These are phyloP conservation scores for Leishmania mexicana DNA, from an alignment of 208 protist genomes.

Conservation along the genomic window DNA sequence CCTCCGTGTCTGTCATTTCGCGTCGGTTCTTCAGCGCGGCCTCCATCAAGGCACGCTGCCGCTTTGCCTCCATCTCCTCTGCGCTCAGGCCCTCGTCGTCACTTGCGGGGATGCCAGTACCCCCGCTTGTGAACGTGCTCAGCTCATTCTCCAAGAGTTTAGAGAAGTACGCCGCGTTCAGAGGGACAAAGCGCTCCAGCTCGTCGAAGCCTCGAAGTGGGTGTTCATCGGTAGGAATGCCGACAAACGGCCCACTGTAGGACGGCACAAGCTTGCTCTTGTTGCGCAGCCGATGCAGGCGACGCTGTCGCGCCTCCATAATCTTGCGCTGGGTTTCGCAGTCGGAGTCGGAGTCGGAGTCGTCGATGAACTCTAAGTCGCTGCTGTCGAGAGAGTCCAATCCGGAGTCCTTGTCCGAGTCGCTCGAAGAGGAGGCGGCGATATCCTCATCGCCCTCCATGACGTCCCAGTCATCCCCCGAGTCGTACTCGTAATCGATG, in stretches of 20 bases:
- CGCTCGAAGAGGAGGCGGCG: slow-evolving; percentile 36
- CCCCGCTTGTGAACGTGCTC: slow-evolving; percentile 17
- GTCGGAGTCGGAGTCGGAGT: slow-evolving; percentile 74
- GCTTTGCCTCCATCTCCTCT: slow-evolving; percentile 33
- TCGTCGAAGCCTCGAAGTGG: slow-evolving; percentile 71
- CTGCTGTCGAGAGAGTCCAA: slow-evolving; percentile 49
- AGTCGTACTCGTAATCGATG: slow-evolving; percentile 91
- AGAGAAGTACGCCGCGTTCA: slow-evolving; percentile 49
- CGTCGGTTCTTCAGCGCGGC: slow-evolving; percentile 67
- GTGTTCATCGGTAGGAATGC: slow-evolving; percentile 58
- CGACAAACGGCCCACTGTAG: slow-evolving; percentile 84
- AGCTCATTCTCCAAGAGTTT: slow-evolving; percentile 54
- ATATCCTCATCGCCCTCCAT: slow-evolving; percentile 82
- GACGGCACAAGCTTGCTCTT: slow-evolving; percentile 84
- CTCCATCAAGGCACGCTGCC: slow-evolving; percentile 47
- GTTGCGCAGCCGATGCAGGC: slow-evolving; percentile 66
- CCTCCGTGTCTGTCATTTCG: slow-evolving; percentile 70
- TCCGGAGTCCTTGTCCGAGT: slow-evolving; percentile 20
- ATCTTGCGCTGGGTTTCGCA: slow-evolving; percentile 72
- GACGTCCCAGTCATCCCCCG: slow-evolving; percentile 87
- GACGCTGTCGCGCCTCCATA: slow-evolving; percentile 76
- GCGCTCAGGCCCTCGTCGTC: slow-evolving; percentile 14
- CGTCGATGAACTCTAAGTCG: slow-evolving; percentile 83
- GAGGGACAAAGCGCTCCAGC: slow-evolving; percentile 50
- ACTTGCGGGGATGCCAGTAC: slow-evolving; percentile 9